Base-by-base conservation (phyloP, 768 basidiomycete genomes). In the Lactarius pseudohatsudake region DNA sequence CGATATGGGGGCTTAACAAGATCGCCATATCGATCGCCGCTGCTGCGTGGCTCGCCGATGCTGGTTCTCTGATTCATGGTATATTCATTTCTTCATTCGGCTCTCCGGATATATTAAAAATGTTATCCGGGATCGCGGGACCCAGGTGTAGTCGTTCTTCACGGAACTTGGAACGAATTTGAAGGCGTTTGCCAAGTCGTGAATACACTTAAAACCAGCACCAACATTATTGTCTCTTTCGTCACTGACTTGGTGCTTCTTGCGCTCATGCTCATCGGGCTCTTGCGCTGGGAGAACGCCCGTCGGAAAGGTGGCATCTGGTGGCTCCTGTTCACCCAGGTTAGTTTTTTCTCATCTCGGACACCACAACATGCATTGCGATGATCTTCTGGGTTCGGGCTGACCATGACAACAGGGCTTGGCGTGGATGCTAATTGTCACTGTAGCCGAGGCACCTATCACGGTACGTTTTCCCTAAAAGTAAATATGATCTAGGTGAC, bases 1-100 rank as follows among this genome's bases (percentile, higher is more conserved):
- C 38, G 22, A 30, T 66, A 45, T 66, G 65, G 60, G 43, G 57
- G 36, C 15, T 13, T 2, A 66, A 62, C 28, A 66, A 18, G 47
- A 15, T 41, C 2, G 28, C 36, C 36, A 28, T 66, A n/a, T 56
- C 15, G 20, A 30, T 58, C 16, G 26, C 56, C 16, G 20, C 15
- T n/a, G 16, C 22, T 7, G 26, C 30, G 3, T 62, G 61, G 56
- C 38, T 62, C 28, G 30, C 28, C 1, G 34, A 41, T 11, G 7
- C 22, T 15, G 40, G 28, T 7, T 22, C 30, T 8, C 62, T 32
- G 28, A 18, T 40, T 5, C 59, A 65, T 32, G 38, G 59, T 30
- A 34, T 13, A 38, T 57, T 28, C 18, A 36, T 32, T 34, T 22
- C 26, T 61, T 57, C 20, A 11, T 2, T 22, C 9, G 1, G 45